These are phyloP conservation scores for Oryza brachyantha DNA, from an alignment of 176 grass and related monocot genomes.

Conservation along the genomic window DNA sequence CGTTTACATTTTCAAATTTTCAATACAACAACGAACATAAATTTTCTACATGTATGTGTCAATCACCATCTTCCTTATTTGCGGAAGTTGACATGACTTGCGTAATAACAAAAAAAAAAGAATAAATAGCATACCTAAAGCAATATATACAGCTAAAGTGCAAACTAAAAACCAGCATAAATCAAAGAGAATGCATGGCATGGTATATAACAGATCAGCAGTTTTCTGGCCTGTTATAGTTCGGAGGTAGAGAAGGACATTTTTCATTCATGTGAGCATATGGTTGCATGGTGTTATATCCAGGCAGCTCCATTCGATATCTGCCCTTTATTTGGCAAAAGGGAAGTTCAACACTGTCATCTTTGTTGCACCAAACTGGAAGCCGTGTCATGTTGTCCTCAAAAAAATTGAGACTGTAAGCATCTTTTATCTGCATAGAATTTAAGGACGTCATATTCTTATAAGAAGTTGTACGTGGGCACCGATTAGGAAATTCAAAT, in stretches of 20 bases:
- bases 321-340: constrained; percentile 93
- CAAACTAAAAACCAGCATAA: not conserved
- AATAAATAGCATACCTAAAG: constrained; percentile 26
- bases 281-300: constrained; percentile 76
- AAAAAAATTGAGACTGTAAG: constrained; percentile 88
- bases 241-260: constrained; percentile 77
- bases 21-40: constrained; percentile 12
- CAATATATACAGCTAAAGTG: constrained; percentile 41
- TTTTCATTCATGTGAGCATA: constrained; percentile 92
- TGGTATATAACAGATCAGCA: constrained; percentile 44
- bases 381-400: constrained; percentile 63
- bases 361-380: constrained; percentile 92
- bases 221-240: constrained; percentile 45
- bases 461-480: not conserved
- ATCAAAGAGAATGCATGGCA: constrained; percentile 13
- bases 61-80: constrained; percentile 14
- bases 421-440: constrained; percentile 90
- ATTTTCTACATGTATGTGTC: not conserved
- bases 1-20: no score
- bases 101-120: not conserved
- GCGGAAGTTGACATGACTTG: constrained; percentile 15
- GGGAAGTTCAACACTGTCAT: constrained; percentile 70
- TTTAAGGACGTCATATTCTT: not conserved
- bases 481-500: constrained; percentile 2
- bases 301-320: constrained; percentile 94